Evolutionary conservation across 2,329 filamentous ascomycete genomes (phyloP), one percentile per base, ranked within the genome.

Genomic region (Fusarium veterinarium): DNA sequence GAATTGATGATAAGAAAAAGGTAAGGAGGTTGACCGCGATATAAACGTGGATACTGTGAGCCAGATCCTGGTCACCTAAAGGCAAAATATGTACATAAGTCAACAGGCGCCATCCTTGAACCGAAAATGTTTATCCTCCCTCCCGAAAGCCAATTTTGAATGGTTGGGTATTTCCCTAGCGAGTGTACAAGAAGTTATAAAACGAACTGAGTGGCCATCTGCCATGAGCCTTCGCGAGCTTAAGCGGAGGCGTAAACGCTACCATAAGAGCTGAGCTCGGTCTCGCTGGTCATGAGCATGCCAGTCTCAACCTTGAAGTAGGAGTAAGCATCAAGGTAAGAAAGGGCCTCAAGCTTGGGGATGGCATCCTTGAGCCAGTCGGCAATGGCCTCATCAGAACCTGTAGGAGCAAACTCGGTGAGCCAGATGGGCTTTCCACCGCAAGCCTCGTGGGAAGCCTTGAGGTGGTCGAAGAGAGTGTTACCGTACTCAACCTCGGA

Each of bases 321-420:
- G 30, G 88, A 84, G 82, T 90, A 90, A 67, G 84, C 85, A 75
- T 87, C 81, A 49, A 90, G 84, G 78, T 86, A 89, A 58, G 79
- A 77, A 75, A 84, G 85, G 72, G 75, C 79, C 68, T 90, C 87
- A 12, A 90, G 82, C 74, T 82, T 78, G 65, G 84, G 76, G 35
- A 88, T 84, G 73, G 88, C 83, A 10, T 81, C 79, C 67, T 80
- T 62, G 64, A 92, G 81, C 84, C 91, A 91, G 40, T 68, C 68
- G 70, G 79, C 79, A 68, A 85, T 79, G 11, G 84, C 81, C 44
- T 60, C 49, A 28, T 83, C 81, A 58, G 80, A 81, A 64, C 84
- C 86, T 38, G 81, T 77, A 59, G 88, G 86, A 30, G 86, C 90
- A 73, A 92, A 92, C 84, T 92, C 91, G 62, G 89, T 91, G 62